Evolutionary conservation across 1,284 basidiomycete species (phyloP), one percentile per base, ranked within the genome.

Genomic region (Boletus mariae): DNA sequence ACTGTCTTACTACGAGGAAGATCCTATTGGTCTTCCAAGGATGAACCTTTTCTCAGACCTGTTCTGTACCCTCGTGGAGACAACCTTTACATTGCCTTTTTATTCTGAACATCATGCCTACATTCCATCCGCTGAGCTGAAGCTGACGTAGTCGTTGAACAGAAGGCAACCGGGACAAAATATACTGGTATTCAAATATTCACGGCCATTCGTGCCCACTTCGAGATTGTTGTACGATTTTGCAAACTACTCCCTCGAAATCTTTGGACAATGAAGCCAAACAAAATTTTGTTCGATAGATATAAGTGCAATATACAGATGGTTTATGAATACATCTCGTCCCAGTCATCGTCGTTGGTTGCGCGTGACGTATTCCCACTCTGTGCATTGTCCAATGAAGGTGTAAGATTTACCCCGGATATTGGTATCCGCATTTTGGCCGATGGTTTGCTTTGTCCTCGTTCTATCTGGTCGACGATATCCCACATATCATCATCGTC

Each of bases 401-500:
- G 58, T 13, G 38, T 46, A 26, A 53, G 9, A 28, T 67, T 65
- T 17, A 70, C 57, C 5, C 61, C 49, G 12, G 64, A 60, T 41
- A 55, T 1, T 23, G 63, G 61, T 53, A 67, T 59, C 47, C 56
- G 54, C 17, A 40, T 34, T 17, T 46, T 31, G 32, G 40, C 11
- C 4, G 32, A 11, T 5, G 32, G 28, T 44, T 44, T 57, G 13
- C 34, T 38, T 38, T 54, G 53, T 35, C 52, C 51, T 10, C 53
- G 53, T 53, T 62, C 60, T 15, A 62, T 55, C 50, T 89, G 84
- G 46, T 79, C 71, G 49, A 86, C 66, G 28, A 86, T 72, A 56
- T 85, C 80, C 82, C 85, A 86, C 79, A 89, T 81, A 5, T 85
- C 82, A 42, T 84, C 80, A 49, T 85, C 82, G 17, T 80, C 76